Base-by-base conservation (phyloP, 192 early-diverging fungal species). In the Endogone sp. region DNA sequence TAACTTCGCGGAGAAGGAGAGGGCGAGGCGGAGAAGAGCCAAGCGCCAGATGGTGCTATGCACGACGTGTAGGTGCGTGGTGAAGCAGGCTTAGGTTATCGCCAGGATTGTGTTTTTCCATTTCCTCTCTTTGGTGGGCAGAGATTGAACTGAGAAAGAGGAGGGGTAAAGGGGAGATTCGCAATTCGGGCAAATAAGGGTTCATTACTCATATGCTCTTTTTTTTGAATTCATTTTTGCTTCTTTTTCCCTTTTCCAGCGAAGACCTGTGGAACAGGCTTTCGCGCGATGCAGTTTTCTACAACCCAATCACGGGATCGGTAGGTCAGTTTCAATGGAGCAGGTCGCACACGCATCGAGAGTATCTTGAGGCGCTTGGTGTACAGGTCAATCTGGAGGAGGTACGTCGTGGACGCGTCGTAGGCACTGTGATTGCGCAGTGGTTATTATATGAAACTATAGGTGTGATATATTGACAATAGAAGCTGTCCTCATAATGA, bases 271-370 rank as follows among this genome's bases (percentile, higher is more conserved):
- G 77, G 77, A 62, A 64, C 20, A 79, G 74, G 25, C 63, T 79
- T 13, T 79, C 77, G 25, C 58, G 66, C 10, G 77, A 79, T 56
- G 68, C 77, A 2, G 70, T 79, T 3, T 79, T 79, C 32, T 79
- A 75, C 28, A 79, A 79, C 65, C 72, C 77, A 23, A 29, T 74
- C 20, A 79, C 77, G 29, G 77, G 77, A 8, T 63, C 68, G 10
- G 64, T 79, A n/a, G 77, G 77, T n/a, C 77, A 79, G 29, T 79
- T 79, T 28, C 77, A 74, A 27, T 79, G 77, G 77, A 71, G 69
- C 58, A 56, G 77, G 49, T 79, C 77, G 13, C 68, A 79, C 49
- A 72, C 67, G 13, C 73, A 74, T 44, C 65, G 62, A 25, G 66
- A 64, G 20, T 79, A 79, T 55, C 56, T 79, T 27, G 56, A 64